Conservation (phyloP, 805 yeast genomes). For the Hanseniaspora mollemarum region DNA sequence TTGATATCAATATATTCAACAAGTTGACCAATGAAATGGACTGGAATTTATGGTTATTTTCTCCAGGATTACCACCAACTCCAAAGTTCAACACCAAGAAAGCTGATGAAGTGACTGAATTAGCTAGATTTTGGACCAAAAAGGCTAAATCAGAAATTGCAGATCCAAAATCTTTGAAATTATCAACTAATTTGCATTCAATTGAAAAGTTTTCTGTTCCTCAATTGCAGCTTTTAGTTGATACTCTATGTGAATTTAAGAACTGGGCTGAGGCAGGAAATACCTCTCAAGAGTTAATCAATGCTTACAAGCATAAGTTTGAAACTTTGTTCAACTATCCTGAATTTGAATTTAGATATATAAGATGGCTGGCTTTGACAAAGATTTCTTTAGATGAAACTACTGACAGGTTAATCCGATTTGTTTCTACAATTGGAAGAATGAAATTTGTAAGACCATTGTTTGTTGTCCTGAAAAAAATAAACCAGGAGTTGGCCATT, state of each 20-base stretch:
- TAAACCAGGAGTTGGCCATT: conserved; percentile 55
- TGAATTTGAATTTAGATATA: conserved; percentile 73
- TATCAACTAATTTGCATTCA: conserved; percentile 28
- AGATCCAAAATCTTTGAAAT: conserved; percentile 20
- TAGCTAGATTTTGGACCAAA: conserved; percentile 56
- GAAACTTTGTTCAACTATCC: conserved; percentile 54
- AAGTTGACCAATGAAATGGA: conserved; percentile 53
- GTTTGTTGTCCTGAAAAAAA: conserved; percentile 50
- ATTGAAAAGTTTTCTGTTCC: conserved; percentile 52
- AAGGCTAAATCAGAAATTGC: conserved; percentile 25
- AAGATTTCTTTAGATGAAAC: conserved; percentile 37
- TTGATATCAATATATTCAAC: conserved; percentile 33
- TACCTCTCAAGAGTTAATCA: conserved; percentile 32
- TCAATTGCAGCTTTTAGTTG: conserved; percentile 71
- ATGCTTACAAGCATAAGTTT: conserved; percentile 30
- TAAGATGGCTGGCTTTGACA: conserved; percentile 50
- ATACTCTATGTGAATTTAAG: conserved; percentile 44
- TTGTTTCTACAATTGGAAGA: conserved; percentile 87
- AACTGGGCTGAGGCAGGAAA: conserved; percentile 32
- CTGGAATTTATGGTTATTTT: conserved; percentile 75
- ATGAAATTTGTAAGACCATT: conserved; percentile 93
- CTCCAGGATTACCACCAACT: conserved; percentile 81
- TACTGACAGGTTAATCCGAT: conserved; percentile 44
- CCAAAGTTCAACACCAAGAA: conserved; percentile 69
- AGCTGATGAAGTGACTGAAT: conserved; percentile 56